Percentiles rank a stretch among this genome's conserved stretches.
phyloP scores from a whole-genome alignment of 2,329 filamentous ascomycete genomes.

The Ophiostoma pallidulum region DNA sequence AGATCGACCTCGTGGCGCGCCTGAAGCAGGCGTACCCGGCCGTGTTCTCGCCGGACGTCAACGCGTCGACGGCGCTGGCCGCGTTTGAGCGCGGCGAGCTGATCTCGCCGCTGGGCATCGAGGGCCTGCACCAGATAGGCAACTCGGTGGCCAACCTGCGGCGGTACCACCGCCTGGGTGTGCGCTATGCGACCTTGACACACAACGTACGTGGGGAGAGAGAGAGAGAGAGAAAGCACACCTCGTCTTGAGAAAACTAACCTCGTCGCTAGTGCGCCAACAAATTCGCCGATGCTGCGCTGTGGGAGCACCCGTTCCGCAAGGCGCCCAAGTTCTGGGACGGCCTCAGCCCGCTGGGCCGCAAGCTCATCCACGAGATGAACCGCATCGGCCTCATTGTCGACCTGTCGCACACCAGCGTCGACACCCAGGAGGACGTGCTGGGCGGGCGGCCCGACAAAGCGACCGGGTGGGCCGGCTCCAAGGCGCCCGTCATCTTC shows the following conservation, averaged over 20 bases:
- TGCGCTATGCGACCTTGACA: slow-evolving; percentile 79
- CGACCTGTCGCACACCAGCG: slow-evolving; percentile 67
- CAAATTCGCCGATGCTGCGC: slow-evolving; percentile 73
- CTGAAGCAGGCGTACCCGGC: slow-evolving; percentile 55
- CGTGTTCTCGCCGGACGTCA: slow-evolving; percentile 55
- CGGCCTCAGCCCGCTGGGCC: slow-evolving; percentile 64
- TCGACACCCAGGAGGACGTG: slow-evolving; percentile 78
- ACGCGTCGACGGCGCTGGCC: slow-evolving; percentile 50
- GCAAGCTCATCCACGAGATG: slow-evolving; percentile 71
- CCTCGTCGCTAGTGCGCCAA: slow-evolving; percentile 88
- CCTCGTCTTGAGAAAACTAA: too few species aligned
- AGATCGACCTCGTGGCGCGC: slow-evolving; percentile 64
- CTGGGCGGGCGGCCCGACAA: slow-evolving; percentile 44
- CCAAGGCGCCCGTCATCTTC: slow-evolving; percentile 75
- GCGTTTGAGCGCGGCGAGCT: slow-evolving; percentile 53
- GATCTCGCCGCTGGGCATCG: slow-evolving; percentile 70
- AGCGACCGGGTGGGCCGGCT: slow-evolving; percentile 56
- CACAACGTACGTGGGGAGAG: slow-evolving; percentile 53
- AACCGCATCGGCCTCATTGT: slow-evolving; percentile 93
- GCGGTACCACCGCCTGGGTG: slow-evolving; percentile 66
- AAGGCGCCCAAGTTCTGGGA: slow-evolving; percentile 52
- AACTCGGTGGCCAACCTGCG: slow-evolving; percentile 71
- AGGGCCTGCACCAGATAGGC: slow-evolving; percentile 89
- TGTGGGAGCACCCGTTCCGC: slow-evolving; percentile 44
- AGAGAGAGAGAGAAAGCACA: too few species aligned